These are phyloP conservation scores for Annulohypoxylon stygium DNA, from an alignment of 495 filamentous ascomycete genomes.

Conservation along the genomic window DNA sequence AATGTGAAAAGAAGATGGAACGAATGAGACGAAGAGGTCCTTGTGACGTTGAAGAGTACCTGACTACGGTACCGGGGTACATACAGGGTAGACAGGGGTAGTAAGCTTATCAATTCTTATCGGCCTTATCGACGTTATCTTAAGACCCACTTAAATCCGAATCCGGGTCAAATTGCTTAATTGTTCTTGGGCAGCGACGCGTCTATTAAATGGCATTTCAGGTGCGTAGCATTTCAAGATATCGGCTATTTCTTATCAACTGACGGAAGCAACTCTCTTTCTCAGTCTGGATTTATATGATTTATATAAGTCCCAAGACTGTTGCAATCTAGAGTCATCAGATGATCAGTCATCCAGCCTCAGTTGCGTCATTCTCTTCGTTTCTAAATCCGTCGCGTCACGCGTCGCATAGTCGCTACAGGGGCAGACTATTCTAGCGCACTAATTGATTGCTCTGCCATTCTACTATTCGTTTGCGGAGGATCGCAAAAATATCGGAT, in stretches of 20 bases:
- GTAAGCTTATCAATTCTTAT: constrained; percentile 39
- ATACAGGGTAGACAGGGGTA: constrained; percentile 2
- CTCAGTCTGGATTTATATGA: constrained; percentile 19
- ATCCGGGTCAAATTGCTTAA: constrained; percentile 2
- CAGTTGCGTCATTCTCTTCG: constrained; percentile 23
- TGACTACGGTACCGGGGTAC: constrained; percentile 24
- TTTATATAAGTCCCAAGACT: constrained; percentile 16
- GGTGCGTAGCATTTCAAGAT: constrained; percentile 18
- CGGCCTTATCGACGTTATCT: constrained; percentile 23
- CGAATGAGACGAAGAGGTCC: constrained; percentile 20
- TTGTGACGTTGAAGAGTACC: constrained; percentile 45
- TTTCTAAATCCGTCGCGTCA: constrained; percentile 33
- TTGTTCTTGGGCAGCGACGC: constrained; percentile 47
- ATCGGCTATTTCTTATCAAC: neutral
- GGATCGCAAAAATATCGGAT: neutral
- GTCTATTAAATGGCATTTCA: constrained; percentile 20
- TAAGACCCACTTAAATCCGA: constrained; percentile 15
- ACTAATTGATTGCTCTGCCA: constrained; percentile 2
- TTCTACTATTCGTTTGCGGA: neutral
- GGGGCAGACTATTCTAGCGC: constrained; percentile 35
- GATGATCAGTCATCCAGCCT: constrained; percentile 21
- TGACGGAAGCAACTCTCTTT: neutral
- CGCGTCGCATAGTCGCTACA: constrained; percentile 41
- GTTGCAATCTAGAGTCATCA: constrained; percentile 16
- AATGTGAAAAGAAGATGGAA: constrained; percentile 21